Evolutionary conservation across 306 rosid genomes (phyloP).

Genomic region (Sicyos baderoa): DNA sequence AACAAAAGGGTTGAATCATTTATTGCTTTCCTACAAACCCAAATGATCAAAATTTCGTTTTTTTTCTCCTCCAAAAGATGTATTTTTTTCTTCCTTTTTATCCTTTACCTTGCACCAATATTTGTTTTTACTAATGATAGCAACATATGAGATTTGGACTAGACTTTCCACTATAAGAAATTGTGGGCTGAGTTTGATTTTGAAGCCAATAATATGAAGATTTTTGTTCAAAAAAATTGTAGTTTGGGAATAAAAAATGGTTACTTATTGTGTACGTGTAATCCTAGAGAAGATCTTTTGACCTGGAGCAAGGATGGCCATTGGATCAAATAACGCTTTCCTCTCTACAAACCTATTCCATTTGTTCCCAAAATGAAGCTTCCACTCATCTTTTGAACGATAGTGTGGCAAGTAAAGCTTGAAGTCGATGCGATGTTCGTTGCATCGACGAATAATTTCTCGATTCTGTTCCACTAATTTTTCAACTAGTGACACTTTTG

Average conservation of each 20-base stretch:
- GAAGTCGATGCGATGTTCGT: conserved; percentile 44
- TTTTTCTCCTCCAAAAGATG: not conserved
- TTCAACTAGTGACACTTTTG: conserved; percentile 40
- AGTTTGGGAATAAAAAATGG: not conserved
- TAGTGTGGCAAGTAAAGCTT: conserved; percentile 83
- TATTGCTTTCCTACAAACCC: conserved; percentile 1
- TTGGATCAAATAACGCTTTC: conserved; percentile 61
- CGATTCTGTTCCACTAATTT: conserved; percentile 55
- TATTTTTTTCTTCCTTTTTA: too few species aligned
- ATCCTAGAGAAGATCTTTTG: conserved; percentile 64
- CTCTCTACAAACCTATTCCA: conserved; percentile 57
- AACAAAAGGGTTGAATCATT: not conserved
- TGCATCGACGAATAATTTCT: conserved; percentile 49
- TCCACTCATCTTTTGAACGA: conserved; percentile 56
- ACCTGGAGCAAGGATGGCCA: conserved; percentile 82
- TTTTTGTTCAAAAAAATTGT: not conserved
- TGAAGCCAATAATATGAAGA: not conserved
- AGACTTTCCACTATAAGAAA: too few species aligned
- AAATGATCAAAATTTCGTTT: not conserved
- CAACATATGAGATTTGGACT: conserved; percentile 12
- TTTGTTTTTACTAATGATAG: not conserved
- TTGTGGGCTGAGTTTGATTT: conserved; percentile 5
- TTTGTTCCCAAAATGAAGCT: conserved; percentile 58
- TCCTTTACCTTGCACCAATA: too few species aligned
- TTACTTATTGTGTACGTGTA: not conserved